Evolutionary conservation across 75 land plant genomes (phyloP), one percentile per base, ranked within the genome.

Genomic region (Pinus albicaulis): DNA sequence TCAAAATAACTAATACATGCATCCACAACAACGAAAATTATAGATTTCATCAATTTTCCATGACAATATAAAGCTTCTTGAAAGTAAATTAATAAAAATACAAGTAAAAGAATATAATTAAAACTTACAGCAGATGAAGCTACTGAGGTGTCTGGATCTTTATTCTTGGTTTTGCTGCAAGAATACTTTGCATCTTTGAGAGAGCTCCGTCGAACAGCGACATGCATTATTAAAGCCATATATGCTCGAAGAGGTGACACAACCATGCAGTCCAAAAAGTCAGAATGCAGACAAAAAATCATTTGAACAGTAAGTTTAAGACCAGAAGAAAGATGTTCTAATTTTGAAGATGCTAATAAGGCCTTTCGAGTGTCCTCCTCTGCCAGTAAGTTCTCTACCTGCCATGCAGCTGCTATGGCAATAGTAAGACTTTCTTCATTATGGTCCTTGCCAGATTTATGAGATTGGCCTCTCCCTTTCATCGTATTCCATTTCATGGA

Each of bases 361-460:
- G 91, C 92, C 56, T 80, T 84, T 34, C 87, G 74, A 25, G 82
- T 64, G 20, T 81, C 83, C 65, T 80, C 88, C 68, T 74, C 76
- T 28, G 65, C 34, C 58, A 95, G 82, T 75, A 95, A 73, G 65
- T 89, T 91, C 73, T 89, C 86, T 20, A 93, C 70, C 62, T 95
- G 98, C 93, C 93, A 95, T 20, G 91, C 80, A 20, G 82, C 83
- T 72, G 86, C 85, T 28, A 76, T 76, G n/a, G 90, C 86, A 86
- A 80, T 20, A 5, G 61, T 72, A 74, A 80, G 83, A 41, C 80
- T 82, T 52, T 82, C 79, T 48, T 78, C 74, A 61, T 78, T 44
- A 20, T 14, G 64, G 12, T 69, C 57, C 20, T 17, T 75, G 24
- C 38, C 60, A 56, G 44, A 57, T 41, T 72, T 56, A 11, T 38